A percentile compares a stretch with the other conserved stretches of the same genome.
Evolutionary conservation across 2,329 filamentous ascomycete species (phyloP).

Genomic region (Helicocarpus griseus): DNA sequence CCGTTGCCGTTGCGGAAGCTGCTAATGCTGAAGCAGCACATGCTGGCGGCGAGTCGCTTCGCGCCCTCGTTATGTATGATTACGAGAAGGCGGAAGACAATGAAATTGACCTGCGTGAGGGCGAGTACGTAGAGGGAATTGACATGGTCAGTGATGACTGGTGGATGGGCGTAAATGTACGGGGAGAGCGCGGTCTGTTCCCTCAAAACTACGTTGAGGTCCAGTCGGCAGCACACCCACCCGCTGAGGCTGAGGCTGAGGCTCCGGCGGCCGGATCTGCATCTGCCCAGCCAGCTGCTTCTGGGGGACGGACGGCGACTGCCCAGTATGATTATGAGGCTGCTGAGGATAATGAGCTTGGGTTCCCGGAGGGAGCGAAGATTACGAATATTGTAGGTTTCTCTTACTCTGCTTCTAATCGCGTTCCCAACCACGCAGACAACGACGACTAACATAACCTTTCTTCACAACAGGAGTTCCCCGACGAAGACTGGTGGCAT

Average conservation of each 20-base stretch:
- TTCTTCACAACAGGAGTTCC: constrained; percentile 60
- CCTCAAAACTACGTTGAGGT: constrained; percentile 96
- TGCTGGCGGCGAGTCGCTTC: constrained; percentile 39
- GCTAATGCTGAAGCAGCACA: constrained; percentile 40
- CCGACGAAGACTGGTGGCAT: constrained; percentile 98
- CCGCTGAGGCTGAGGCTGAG: no score
- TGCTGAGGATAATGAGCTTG: constrained; percentile 78
- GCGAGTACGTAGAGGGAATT: constrained; percentile 80
- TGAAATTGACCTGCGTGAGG: constrained; percentile 82
- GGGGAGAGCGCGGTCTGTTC: constrained; percentile 81
- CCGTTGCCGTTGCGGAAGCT: constrained; percentile 43
- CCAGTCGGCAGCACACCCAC: constrained; percentile 33
- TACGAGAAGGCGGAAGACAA: constrained; percentile 98
- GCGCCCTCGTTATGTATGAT: constrained; percentile 79
- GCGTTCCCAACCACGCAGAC: neutral
- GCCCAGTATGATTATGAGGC: constrained; percentile 95
- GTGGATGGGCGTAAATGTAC: constrained; percentile 91
- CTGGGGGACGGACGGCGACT: constrained; percentile 53
- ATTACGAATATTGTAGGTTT: constrained; percentile 65
- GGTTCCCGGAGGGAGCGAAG: constrained; percentile 80
- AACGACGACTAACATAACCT: neutral
- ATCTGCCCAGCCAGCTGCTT: constrained; percentile 30
- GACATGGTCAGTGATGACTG: constrained; percentile 97
- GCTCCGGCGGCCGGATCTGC: constrained; percentile 29
- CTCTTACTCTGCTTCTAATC: neutral